Conservation (phyloP, 257 asterid species). For the Solanum chaucha region DNA sequence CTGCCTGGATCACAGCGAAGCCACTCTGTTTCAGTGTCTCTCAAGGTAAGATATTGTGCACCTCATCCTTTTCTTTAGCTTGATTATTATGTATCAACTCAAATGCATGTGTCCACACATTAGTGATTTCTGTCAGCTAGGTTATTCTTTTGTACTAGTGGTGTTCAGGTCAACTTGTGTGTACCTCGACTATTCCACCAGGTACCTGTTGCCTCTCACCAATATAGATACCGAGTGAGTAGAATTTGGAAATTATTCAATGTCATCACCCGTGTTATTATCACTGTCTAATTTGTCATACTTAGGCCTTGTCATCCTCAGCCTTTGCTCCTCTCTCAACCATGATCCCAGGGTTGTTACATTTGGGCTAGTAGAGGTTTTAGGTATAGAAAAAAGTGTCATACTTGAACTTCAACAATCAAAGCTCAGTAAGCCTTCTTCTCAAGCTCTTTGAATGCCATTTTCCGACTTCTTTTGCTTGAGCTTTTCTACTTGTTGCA, state of each 20-base stretch:
- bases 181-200: not conserved
- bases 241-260: not conserved
- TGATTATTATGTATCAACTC: slow-evolving; percentile 57
- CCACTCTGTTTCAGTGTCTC: not conserved
- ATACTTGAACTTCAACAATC: slow-evolving; percentile 50
- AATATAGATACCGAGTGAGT: not conserved
- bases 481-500: slow-evolving; percentile 69
- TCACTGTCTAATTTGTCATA: slow-evolving; percentile 50
- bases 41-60: slow-evolving; percentile 43
- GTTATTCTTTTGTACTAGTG: slow-evolving; percentile 21
- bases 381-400: slow-evolving; percentile 17
- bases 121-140: slow-evolving; percentile 75
- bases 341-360: slow-evolving; percentile 33
- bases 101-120: slow-evolving; percentile 56
- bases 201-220: not conserved
- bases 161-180: not conserved
- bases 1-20: not conserved
- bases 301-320: slow-evolving; percentile 43
- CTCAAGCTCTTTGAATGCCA: slow-evolving; percentile 65
- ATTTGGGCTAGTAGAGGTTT: slow-evolving; percentile 15
- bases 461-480: slow-evolving; percentile 62
- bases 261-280: slow-evolving; percentile 64
- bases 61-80: slow-evolving; percentile 37
- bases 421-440: slow-evolving; percentile 52
- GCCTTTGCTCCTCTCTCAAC: slow-evolving; percentile 40